phyloP scores from a whole-genome alignment of 768 basidiomycete species.

The Pleurotus ostreatus region DNA sequence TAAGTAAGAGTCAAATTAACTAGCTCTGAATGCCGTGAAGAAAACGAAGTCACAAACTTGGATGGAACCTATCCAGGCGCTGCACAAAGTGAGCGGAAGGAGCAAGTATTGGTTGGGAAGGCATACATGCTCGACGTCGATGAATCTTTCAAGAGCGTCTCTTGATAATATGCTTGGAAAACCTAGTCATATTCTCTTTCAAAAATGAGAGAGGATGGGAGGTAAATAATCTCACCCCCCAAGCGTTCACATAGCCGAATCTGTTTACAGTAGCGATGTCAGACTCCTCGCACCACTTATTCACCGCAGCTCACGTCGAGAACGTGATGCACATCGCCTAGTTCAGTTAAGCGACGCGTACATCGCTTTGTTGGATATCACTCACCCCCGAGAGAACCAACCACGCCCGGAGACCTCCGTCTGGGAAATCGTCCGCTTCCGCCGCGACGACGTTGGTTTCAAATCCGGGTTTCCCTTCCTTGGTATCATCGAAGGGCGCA shows the following conservation, averaged over 20 bases:
- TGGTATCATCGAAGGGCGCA: too few relatives aligned
- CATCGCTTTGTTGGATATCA: background rate
- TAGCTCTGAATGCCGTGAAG: background rate
- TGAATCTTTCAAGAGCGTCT: conserved; percentile 40
- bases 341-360: background rate
- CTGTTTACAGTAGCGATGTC: conserved; percentile 20
- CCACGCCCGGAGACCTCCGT: conserved; percentile 43
- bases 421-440: conserved; percentile 29
- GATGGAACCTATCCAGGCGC: conserved; percentile 79
- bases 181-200: conserved; percentile 31
- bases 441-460: background rate
- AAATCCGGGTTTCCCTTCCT: too few relatives aligned
- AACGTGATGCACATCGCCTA: conserved; percentile 45
- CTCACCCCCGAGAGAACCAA: conserved; percentile 39
- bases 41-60: conserved; percentile 37
- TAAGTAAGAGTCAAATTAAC: background rate
- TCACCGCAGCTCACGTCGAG: conserved; percentile 33
- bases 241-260: conserved; percentile 71
- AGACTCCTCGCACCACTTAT: background rate
- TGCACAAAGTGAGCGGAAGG: conserved; percentile 20
- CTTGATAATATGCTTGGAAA: conserved; percentile 72
- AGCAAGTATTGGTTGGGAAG: background rate
- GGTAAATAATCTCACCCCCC: conserved; percentile 53
- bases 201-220: background rate
- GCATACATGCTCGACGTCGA: conserved; percentile 65